Base-by-base conservation (phyloP, 768 basidiomycete genomes). In the Suillus alpinus region DNA sequence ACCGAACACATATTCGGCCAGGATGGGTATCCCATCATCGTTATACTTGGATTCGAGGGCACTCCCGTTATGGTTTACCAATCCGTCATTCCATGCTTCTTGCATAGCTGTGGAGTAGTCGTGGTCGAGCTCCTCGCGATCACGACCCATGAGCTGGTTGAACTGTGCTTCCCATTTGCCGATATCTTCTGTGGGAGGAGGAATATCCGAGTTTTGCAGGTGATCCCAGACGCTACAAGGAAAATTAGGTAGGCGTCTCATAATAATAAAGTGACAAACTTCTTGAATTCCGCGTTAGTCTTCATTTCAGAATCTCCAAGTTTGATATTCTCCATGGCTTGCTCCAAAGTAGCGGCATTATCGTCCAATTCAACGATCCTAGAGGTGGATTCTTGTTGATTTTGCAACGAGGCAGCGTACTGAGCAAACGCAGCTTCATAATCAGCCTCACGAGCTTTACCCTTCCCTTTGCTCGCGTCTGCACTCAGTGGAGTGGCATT, bases 401-500 rank as follows among this genome's bases (percentile, higher is more conserved):
- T 63, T 14, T 74, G 72, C n/a, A 86, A 67, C 20, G 85, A 84
- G n/a, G 83, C 84, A 6, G 78, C 77, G 2, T 82, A 77, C 66
- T 89, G 83, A 12, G 86, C 87, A 73, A 94, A 93, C 10, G 91
- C 92, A n/a, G 88, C 88, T 65, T 94, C 92, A 60, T 93, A 92
- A 71, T 92, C 92, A 4, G 83, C 84, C 57, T 92, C 89, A 59
- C 83, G 80, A 18, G 79, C 84, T 70, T 93, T 95, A 2, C 89
- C 92, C 71, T 96, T 98, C 14, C 86, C 90, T 66, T 87, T 85
- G 13, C 23, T 37, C 23, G 34, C 23, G 55, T 75, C 63, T 57
- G 67, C 47, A 62, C 66, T 49, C 36, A 67, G 65, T 63, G 62
- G 59, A 55, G 68, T 56, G 56, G 68, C 63, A 56, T 66, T 70